Evolutionary conservation across 192 early-diverging fungal species (phyloP).

Genomic region (Radiomyces spectabilis): DNA sequence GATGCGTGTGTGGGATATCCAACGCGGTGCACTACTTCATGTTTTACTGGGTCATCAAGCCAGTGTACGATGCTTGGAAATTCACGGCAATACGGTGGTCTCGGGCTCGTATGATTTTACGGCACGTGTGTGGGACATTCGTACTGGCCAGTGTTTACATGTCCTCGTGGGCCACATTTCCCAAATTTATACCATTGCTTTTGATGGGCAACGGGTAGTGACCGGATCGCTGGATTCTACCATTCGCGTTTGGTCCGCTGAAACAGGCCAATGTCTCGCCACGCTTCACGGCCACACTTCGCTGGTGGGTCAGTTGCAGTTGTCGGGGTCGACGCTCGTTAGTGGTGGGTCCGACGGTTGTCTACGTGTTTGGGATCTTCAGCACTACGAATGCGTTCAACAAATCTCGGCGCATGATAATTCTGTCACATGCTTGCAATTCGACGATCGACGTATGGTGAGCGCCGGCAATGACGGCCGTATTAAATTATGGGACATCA

Average conservation of each 20-base stretch:
- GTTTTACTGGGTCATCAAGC: constrained; percentile 78
- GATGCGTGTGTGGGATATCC: constrained; percentile 85
- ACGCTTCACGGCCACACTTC: constrained; percentile 88
- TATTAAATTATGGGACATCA: constrained; percentile 93
- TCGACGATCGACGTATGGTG: constrained; percentile 83
- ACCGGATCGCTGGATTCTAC: constrained; percentile 91
- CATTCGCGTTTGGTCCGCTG: constrained; percentile 85
- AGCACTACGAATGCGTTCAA: constrained; percentile 45
- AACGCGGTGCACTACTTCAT: constrained; percentile 54
- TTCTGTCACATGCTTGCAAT: constrained; percentile 95
- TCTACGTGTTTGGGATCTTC: constrained; percentile 88
- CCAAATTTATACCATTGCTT: constrained; percentile 92
- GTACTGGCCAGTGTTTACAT: constrained; percentile 64
- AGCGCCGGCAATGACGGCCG: constrained; percentile 85
- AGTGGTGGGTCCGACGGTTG: constrained; percentile 92
- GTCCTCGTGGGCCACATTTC: constrained; percentile 78
- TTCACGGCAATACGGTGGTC: constrained; percentile 69
- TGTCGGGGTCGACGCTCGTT: constrained; percentile 58
- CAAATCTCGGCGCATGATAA: constrained; percentile 64
- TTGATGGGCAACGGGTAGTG: constrained; percentile 74
- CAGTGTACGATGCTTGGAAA: constrained; percentile 89
- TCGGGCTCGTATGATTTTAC: constrained; percentile 90
- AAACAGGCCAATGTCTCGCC: constrained; percentile 67
- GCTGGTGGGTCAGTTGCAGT: constrained; percentile 73
- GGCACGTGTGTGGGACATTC: constrained; percentile 85